Conservation (phyloP, 768 basidiomycete species). For the Tylopilus rubrobrunneus region DNA sequence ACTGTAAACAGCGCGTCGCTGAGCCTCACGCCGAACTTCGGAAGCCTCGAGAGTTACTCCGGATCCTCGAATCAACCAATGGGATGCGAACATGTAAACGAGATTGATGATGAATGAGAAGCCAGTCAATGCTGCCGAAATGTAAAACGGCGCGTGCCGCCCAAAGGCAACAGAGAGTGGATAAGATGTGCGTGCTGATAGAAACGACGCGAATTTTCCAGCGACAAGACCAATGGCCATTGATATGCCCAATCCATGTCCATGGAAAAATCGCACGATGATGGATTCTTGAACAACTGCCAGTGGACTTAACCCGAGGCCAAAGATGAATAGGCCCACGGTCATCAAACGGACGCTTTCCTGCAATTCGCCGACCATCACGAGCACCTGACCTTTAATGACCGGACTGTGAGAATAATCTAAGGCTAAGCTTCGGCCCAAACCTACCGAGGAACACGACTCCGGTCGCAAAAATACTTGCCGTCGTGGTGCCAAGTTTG, state of each 20-base stretch:
- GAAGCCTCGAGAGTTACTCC: constrained; percentile 63
- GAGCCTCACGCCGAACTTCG: constrained; percentile 56
- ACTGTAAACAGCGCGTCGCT: constrained; percentile 39
- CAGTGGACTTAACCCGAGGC: constrained; percentile 74
- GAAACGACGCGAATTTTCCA: constrained; percentile 75
- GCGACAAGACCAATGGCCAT: constrained; percentile 82
- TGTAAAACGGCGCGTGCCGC: constrained; percentile 70
- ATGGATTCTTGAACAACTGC: constrained; percentile 84
- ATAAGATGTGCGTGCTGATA: constrained; percentile 71
- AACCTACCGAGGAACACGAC: constrained; percentile 57
- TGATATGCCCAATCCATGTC: constrained; percentile 69
- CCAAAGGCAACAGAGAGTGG: constrained; percentile 69
- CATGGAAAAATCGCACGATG: constrained; percentile 77
- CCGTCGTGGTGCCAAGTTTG: constrained; percentile 65
- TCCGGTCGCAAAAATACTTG: constrained; percentile 72
- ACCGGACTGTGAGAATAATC: constrained; percentile 5
- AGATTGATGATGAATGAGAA: constrained; percentile 69
- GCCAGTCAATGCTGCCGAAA: constrained; percentile 57
- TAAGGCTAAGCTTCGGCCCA: not conserved
- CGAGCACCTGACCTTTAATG: constrained; percentile 54
- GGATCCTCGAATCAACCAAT: constrained; percentile 58
- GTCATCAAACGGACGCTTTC: constrained; percentile 66
- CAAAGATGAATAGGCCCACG: constrained; percentile 74
- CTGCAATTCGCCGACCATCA: constrained; percentile 62
- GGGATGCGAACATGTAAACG: constrained; percentile 59